A percentile compares a stretch with the other conserved stretches of the same genome.
These are phyloP conservation scores for Dalechampia spathulata DNA, from an alignment of 441 rosid species.

Conservation along the genomic window DNA sequence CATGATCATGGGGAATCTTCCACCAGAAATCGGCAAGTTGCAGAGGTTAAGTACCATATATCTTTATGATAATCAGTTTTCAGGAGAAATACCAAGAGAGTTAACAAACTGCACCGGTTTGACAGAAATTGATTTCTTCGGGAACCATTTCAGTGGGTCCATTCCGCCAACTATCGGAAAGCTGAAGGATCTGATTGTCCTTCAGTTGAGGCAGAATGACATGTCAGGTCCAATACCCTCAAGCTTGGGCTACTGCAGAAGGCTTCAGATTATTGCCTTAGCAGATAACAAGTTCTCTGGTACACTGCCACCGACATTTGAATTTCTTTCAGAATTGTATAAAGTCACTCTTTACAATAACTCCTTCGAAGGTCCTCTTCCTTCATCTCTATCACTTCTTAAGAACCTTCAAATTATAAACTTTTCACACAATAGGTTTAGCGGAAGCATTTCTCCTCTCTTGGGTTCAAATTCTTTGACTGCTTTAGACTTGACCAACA, in stretches of 20 bases:
- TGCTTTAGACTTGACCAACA: slow-evolving; percentile 72
- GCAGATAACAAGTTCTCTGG: slow-evolving; percentile 83
- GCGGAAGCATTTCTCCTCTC: slow-evolving; percentile 58
- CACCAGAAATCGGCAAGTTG: slow-evolving; percentile 59
- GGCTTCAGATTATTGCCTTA: slow-evolving; percentile 50
- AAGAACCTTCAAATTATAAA: slow-evolving; percentile 68
- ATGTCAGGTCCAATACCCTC: slow-evolving; percentile 72
- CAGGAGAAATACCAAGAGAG: slow-evolving; percentile 71
- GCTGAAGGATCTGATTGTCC: slow-evolving; percentile 52
- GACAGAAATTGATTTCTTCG: slow-evolving; percentile 56
- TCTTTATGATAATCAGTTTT: slow-evolving; percentile 72
- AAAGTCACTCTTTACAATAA: slow-evolving; percentile 73
- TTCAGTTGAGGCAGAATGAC: slow-evolving; percentile 85
- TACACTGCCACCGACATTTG: slow-evolving; percentile 65
- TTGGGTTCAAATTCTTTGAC: slow-evolving; percentile 52
- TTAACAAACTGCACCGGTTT: slow-evolving; percentile 68
- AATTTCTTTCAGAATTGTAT: slow-evolving; percentile 49
- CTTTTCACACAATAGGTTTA: slow-evolving; percentile 67
- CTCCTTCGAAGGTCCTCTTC: slow-evolving; percentile 70
- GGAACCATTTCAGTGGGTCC: slow-evolving; percentile 63
- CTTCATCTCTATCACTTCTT: slow-evolving; percentile 50
- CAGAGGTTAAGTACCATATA: slow-evolving; percentile 40
- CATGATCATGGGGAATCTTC: slow-evolving; percentile 56
- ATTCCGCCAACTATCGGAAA: slow-evolving; percentile 71
- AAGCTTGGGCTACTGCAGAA: slow-evolving; percentile 70